A percentile compares a stretch with the other conserved stretches of the same genome.
phyloP scores from a whole-genome alignment of 768 basidiomycete genomes.

The Lyophyllum shimeji region DNA sequence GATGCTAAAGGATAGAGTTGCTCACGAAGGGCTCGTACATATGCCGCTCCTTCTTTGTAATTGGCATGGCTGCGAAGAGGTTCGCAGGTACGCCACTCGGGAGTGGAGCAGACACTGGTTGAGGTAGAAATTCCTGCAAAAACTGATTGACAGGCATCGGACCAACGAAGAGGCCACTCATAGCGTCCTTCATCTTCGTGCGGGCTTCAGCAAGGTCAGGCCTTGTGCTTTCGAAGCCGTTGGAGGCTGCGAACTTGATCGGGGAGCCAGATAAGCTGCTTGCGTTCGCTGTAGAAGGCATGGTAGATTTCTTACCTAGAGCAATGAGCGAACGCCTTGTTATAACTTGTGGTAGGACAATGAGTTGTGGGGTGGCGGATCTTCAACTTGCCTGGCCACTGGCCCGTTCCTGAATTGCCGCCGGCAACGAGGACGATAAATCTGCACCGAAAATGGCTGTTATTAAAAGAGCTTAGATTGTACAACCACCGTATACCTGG shows the following conservation, averaged over 20 bases:
- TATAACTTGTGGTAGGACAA: not conserved
- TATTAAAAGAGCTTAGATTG: too few relatives aligned
- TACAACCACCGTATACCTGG: too few relatives aligned
- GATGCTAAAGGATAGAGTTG: not conserved
- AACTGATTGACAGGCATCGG: constrained; percentile 8
- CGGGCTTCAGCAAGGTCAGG: not conserved
- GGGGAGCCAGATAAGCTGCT: not conserved
- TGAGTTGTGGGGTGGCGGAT: not conserved
- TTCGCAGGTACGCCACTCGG: not conserved
- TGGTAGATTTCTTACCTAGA: not conserved
- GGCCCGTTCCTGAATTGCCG: not conserved
- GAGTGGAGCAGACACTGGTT: too few relatives aligned
- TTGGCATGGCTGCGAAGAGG: not conserved
- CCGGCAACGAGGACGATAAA: too few relatives aligned
- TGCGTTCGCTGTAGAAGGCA: not conserved
- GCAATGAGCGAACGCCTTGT: not conserved
- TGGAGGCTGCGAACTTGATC: not conserved
- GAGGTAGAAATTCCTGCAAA: constrained; percentile 4
- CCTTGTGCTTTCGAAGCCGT: not conserved
- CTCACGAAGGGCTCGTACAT: constrained; percentile 10
- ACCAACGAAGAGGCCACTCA: constrained; percentile 1
- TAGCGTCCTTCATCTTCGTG: not conserved
- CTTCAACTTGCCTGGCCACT: not conserved
- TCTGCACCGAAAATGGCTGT: too few relatives aligned
- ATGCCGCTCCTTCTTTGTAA: not conserved